Evolutionary conservation across 2,329 filamentous ascomycete species (phyloP), one percentile per base, ranked within the genome.

Genomic region (Fusarium udum): DNA sequence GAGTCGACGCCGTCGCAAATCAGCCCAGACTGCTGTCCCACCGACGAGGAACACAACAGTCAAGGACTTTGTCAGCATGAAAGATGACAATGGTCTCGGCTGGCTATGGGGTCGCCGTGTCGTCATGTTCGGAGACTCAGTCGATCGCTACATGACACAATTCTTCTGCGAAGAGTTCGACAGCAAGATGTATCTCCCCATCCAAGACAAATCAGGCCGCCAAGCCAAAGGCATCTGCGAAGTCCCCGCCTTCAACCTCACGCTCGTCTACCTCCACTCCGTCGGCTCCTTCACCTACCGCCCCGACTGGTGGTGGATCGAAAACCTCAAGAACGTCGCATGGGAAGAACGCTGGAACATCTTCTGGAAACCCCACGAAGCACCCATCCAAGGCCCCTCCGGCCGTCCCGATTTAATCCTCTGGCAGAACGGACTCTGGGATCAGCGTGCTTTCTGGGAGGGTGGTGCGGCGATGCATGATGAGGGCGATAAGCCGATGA

Each of bases 301-400:
- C 16, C 72, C 72, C 1, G 57, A 74, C 46, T 74, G 72, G 72
- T 75, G 72, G 72, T 74, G 72, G 72, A 74, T 75, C 7, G 39
- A 72, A 4, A 66, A 72, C 11, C 59, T 75, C 26, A 73, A 75
- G 26, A 42, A 67, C 9, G 60, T 75, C 3, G 61, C 71, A 0
- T 74, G 64, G 60, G 71, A 73, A 51, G 71, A 73, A 31, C 46
- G 71, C 1, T 74, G 69, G 65, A 52, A 73, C 8, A 69, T 60
- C 9, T 48, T 67, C 31, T 75, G 72, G 72, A 71, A 57, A 3
- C 72, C 69, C 7, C 69, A 69, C 3, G 36, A 74, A n/a, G 43
- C 53, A 7, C 58, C 69, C 1, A 71, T 74, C 3, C 66, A 73
- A 6, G 72, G 72, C 3, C 72, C 69, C 8, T 70, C 34, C 6